Conservation (phyloP, 176 grass and related monocot genomes). For the Oryza brachyantha region DNA sequence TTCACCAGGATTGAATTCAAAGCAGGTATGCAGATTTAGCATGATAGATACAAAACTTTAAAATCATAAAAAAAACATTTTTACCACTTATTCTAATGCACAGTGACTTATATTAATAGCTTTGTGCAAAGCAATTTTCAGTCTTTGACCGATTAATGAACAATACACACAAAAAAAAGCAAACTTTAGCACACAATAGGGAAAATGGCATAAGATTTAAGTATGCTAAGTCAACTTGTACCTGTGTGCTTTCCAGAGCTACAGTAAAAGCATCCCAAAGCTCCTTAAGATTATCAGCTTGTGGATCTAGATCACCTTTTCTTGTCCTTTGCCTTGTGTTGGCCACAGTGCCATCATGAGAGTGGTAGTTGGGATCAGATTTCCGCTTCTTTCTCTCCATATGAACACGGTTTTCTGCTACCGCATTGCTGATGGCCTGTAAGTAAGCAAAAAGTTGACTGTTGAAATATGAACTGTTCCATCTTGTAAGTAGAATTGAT, state of each 20-base stretch:
- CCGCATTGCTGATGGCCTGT: slow-evolving; percentile 51
- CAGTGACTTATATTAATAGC: no score
- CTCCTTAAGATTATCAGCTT: slow-evolving; percentile 67
- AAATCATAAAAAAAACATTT: no score
- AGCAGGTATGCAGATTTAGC: neutral
- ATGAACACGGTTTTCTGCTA: slow-evolving; percentile 35
- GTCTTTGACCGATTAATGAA: no score
- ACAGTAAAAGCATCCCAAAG: slow-evolving; percentile 80
- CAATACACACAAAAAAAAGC: no score
- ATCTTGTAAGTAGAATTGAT: slow-evolving; percentile 16
- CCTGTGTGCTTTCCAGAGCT: slow-evolving; percentile 80
- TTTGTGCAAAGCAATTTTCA: no score
- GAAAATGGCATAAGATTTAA: no score
- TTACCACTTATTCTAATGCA: no score
- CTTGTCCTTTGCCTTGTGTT: slow-evolving; percentile 27
- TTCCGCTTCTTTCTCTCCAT: slow-evolving; percentile 37
- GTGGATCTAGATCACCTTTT: slow-evolving; percentile 22
- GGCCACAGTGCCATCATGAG: neutral
- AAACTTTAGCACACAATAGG: no score
- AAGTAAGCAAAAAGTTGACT: slow-evolving; percentile 40
- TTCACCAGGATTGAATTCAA: neutral
- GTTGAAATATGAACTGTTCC: neutral
- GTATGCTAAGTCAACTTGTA: slow-evolving; percentile 22
- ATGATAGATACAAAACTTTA: no score
- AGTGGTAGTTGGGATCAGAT: slow-evolving; percentile 26